These are phyloP conservation scores for Moricandia arvensis DNA, from an alignment of 345 rosid species.

Conservation along the genomic window DNA sequence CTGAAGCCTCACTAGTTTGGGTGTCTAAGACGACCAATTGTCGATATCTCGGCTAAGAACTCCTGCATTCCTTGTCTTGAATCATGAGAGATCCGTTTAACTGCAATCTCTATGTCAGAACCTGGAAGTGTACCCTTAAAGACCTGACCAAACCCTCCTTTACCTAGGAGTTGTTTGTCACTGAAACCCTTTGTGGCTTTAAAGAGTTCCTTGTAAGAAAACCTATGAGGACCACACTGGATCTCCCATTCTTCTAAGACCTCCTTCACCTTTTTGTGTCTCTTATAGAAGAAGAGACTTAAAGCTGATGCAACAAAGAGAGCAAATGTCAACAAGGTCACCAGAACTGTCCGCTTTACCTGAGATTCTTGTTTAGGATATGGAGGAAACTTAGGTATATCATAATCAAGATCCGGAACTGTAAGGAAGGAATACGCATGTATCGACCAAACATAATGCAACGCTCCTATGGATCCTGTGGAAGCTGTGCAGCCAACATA, in stretches of 20 bases:
- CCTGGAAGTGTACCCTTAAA: conserved; percentile 19
- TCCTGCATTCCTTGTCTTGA: conserved; percentile 24
- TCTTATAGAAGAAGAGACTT: conserved; percentile 6
- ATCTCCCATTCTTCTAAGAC: conserved; percentile 28
- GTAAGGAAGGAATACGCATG: not conserved
- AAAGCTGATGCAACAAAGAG: conserved; percentile 22
- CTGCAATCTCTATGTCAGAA: not conserved
- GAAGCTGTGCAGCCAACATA: not conserved
- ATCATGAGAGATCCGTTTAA: conserved; percentile 13
- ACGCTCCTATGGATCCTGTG: conserved; percentile 41
- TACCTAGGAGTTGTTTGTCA: conserved; percentile 11
- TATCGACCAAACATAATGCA: conserved; percentile 42
- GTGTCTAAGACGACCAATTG: conserved; percentile 28
- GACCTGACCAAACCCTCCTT: conserved; percentile 29
- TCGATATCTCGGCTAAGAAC: conserved; percentile 26
- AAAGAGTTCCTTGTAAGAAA: conserved; percentile 19
- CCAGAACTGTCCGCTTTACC: conserved; percentile 9
- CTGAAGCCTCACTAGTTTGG: conserved; percentile 39
- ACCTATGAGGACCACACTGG: conserved; percentile 18
- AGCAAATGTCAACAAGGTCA: conserved; percentile 33
- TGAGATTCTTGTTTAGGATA: conserved; percentile 42
- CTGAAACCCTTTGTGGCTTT: conserved; percentile 22
- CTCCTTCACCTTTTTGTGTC: conserved; percentile 30
- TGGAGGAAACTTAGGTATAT: conserved; percentile 56
- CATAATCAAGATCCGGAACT: conserved; percentile 42